These are phyloP conservation scores for Trichoderma simmonsii DNA, from an alignment of 2,329 filamentous ascomycete genomes.

Conservation along the genomic window DNA sequence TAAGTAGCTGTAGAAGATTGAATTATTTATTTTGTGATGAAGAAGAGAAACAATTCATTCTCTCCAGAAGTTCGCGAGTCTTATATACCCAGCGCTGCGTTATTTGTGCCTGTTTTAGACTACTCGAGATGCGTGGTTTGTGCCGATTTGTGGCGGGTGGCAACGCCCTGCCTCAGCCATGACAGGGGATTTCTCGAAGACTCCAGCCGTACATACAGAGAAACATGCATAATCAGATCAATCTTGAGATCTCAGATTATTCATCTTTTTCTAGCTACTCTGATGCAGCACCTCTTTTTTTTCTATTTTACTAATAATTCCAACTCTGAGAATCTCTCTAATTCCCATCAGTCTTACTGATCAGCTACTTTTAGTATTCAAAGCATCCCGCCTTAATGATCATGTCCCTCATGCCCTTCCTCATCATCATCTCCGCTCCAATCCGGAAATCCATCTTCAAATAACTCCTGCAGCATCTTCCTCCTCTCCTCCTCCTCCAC, in stretches of 20 bases:
- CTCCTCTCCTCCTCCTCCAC: slow-evolving; percentile 39
- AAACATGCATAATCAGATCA: neutral
- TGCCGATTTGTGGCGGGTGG: slow-evolving; percentile 14
- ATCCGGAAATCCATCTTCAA: slow-evolving; percentile 58
- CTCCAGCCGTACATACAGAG: neutral
- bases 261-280: neutral
- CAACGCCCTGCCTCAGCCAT: neutral
- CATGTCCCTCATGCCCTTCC: slow-evolving; percentile 33
- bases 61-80: neutral
- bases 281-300: neutral
- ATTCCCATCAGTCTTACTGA: neutral
- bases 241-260: neutral
- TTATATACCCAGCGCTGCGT: slow-evolving; percentile 16
- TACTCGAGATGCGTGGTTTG: slow-evolving; percentile 17
- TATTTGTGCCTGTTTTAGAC: neutral
- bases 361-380: too few species aligned
- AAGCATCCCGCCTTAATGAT: slow-evolving; percentile 15
- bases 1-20: neutral
- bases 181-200: neutral
- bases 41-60: neutral
- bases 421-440: slow-evolving; percentile 48
- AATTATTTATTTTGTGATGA: neutral
- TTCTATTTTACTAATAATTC: neutral
- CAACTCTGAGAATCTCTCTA: neutral
- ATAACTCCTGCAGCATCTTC: slow-evolving; percentile 57